Conservation (phyloP, 305 asterid species). For the Rubia balearica region DNA sequence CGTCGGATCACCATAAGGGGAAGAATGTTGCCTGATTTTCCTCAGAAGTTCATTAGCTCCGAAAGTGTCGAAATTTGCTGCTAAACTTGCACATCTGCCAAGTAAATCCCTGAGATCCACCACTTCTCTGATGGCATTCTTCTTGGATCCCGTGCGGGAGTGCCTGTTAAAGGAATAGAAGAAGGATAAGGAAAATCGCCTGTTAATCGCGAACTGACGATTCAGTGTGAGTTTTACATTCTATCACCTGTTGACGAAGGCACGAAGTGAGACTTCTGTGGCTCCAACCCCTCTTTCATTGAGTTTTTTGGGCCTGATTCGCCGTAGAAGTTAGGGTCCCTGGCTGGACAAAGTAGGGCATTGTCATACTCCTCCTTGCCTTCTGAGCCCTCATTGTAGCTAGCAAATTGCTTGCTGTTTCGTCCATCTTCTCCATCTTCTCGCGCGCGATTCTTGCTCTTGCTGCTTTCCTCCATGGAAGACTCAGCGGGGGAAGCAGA, state of each 20-base stretch:
- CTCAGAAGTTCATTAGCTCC: slow-evolving; percentile 19
- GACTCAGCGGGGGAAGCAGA: background rate
- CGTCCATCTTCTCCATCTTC: slow-evolving; percentile 25
- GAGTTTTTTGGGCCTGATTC: background rate
- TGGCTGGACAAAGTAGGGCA: slow-evolving; percentile 21
- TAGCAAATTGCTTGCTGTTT: slow-evolving; percentile 24
- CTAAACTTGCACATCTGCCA: slow-evolving; percentile 22
- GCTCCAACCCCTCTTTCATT: background rate
- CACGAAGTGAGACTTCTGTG: background rate
- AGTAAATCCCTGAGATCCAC: slow-evolving; percentile 27
- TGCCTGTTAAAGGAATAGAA: too few species aligned
- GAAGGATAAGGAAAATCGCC: too few species aligned
- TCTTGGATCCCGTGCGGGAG: background rate
- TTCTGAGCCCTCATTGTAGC: slow-evolving; percentile 1
- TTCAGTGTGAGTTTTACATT: too few species aligned
- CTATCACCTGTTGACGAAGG: background rate
- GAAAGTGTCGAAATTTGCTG: slow-evolving; percentile 17
- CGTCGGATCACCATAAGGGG: slow-evolving; percentile 30
- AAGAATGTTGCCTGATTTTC: slow-evolving; percentile 27
- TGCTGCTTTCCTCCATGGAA: slow-evolving; percentile 18
- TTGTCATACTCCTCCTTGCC: slow-evolving; percentile 21
- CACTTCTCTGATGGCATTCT: slow-evolving; percentile 16
- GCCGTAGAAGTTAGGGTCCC: slow-evolving; percentile 23
- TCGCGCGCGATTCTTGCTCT: slow-evolving; percentile 28
- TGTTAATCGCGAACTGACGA: too few species aligned